A percentile compares a stretch with the other conserved stretches of the same genome.
These are phyloP conservation scores for Plasmodium vivax DNA, from an alignment of 169 alveolate genomes.

Conservation along the genomic window DNA sequence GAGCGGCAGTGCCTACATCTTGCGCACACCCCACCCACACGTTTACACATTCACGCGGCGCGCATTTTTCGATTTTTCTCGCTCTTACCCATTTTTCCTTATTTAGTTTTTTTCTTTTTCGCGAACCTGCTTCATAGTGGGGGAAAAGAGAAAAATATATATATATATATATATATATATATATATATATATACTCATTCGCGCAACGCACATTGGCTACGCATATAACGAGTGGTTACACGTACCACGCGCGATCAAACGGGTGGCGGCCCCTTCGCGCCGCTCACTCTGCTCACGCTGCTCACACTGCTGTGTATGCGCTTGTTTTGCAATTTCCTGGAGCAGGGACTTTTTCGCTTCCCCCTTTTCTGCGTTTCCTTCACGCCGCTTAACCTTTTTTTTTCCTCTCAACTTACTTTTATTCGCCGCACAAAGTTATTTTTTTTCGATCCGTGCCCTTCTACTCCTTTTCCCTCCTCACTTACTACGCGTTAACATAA, in stretches of 20 bases:
- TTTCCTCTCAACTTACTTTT: not conserved
- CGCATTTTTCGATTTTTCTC: not conserved
- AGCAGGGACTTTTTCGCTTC: not conserved
- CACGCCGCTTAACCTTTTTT: not conserved
- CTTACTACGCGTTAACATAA: constrained; percentile 34
- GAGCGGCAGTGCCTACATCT: not conserved
- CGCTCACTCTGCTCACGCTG: not conserved
- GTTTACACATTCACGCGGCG: not conserved
- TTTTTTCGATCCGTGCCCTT: constrained; percentile 19
- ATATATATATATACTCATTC: not conserved
- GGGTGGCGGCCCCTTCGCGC: not conserved
- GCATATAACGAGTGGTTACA: not conserved
- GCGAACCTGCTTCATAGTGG: not conserved
- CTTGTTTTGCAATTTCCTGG: not conserved
- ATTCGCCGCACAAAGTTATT: not conserved
- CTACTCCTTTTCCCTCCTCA: not conserved
- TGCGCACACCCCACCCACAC: not conserved
- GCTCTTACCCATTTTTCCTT: constrained; percentile 40
- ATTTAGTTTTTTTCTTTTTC: constrained; percentile 1
- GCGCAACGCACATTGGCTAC: not conserved
- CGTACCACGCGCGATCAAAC: not conserved
- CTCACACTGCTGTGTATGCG: not conserved
- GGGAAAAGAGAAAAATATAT: not conserved
- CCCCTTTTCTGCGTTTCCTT: not conserved
- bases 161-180: not conserved